Base-by-base conservation (phyloP, 768 basidiomycete species). In the Phaeotremella skinneri region DNA sequence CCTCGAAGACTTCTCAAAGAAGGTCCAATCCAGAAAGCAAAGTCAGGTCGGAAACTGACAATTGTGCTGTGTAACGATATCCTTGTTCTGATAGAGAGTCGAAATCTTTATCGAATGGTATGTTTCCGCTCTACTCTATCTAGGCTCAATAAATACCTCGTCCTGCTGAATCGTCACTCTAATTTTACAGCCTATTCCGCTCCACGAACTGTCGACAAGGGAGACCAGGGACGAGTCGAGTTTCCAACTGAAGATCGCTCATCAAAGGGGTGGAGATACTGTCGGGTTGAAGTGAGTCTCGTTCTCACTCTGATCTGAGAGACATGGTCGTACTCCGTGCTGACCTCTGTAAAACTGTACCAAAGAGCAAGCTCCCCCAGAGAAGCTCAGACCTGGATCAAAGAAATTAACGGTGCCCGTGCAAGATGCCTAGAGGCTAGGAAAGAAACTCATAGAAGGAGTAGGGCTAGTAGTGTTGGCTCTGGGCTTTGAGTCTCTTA, bases 31-130 rank as follows among this genome's bases (percentile, higher is more conserved):
- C 78, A 80, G 64, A 98, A 98, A 74, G 82, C 88, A 0, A 92
- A 89, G 79, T 91, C 90, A 59, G 86, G 89, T 2, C 80, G 88
- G 51, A 89, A 84, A 72, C 76, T 97, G 45, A 82, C 85, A 39
- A 84, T 82, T 4, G 85, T 91, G 76, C 76, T 98, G 62, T 97
- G 92, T 69, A 94, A 83, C 69, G 94, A 97, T 70, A 88, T 94
- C 41, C 75, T 97, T 48, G 85, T 97, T 2, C 80, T 98, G 56
- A 87, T 90, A 20, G 90, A 92, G 0, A 83, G 83, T 26, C 84
- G 82, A 61, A 85, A 84, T 13, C 72, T 94, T 14, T 93, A 93
- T 76, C 84, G 88, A 37, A 88, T 91, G 84, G 91, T 91, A 53
- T 67, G 85, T 78, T 4, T 9, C 11, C 13, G 13, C 4, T 23